Evolutionary conservation across 768 basidiomycete genomes (phyloP).

Genomic region (Lentinula detonsa): DNA sequence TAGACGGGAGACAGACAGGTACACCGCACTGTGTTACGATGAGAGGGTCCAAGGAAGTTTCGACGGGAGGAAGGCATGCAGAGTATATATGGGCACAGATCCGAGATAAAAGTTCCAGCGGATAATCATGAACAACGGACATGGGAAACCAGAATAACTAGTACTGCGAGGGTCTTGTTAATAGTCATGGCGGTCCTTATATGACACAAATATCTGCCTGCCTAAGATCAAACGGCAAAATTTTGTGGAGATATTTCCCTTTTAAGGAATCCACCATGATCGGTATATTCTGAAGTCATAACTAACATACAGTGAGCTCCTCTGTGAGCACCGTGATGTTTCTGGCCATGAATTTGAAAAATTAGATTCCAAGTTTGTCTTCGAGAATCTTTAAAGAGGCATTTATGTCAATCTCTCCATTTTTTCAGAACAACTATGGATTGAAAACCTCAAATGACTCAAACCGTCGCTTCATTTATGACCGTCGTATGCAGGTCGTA

Average conservation of each 20-base stretch:
- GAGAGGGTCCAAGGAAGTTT: conserved; percentile 68
- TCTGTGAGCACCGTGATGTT: too few relatives aligned
- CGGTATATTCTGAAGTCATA: not conserved
- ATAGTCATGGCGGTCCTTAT: conserved; percentile 17
- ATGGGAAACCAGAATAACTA: not conserved
- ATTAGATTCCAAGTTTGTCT: too few relatives aligned
- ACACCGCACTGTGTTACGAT: conserved; percentile 35
- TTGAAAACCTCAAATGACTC: too few relatives aligned
- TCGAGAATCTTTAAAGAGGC: too few relatives aligned
- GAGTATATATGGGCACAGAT: conserved; percentile 72
- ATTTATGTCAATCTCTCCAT: too few relatives aligned
- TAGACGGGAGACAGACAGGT: conserved; percentile 66
- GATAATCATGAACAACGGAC: conserved; percentile 38
- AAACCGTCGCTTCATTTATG: not conserved
- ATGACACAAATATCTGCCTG: not conserved
- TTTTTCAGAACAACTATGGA: too few relatives aligned
- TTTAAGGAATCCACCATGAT: not conserved
- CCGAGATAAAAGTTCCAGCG: conserved; percentile 64
- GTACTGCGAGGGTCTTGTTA: conserved; percentile 23
- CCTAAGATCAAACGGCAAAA: not conserved
- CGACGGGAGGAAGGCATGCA: conserved; percentile 47
- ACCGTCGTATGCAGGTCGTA: not conserved
- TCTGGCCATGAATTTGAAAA: too few relatives aligned
- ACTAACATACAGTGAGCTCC: too few relatives aligned
- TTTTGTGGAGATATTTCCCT: not conserved